A percentile compares a stretch with the other conserved stretches of the same genome.
These are phyloP conservation scores for Phialophora tarda DNA, from an alignment of 2,329 filamentous ascomycete species.

Conservation along the genomic window DNA sequence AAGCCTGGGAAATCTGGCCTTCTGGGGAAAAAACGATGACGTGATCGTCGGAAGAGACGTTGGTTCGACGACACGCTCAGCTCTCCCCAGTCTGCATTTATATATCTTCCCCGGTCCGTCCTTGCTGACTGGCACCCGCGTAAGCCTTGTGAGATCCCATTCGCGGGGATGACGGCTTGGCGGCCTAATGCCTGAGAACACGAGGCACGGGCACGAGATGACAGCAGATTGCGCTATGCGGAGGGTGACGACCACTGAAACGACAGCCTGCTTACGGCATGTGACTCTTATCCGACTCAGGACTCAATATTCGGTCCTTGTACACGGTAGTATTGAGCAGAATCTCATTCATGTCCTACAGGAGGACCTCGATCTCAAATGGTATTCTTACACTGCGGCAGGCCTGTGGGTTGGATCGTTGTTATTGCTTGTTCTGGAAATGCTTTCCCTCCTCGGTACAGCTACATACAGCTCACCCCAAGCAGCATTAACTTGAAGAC, in stretches of 20 bases:
- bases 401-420: neutral
- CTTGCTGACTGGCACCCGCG: neutral
- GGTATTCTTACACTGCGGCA: neutral
- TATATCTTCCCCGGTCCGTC: neutral
- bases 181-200: constrained; percentile 4
- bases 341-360: neutral
- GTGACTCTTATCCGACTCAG: neutral
- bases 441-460: neutral
- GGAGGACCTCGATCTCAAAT: neutral
- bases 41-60: neutral
- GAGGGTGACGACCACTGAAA: neutral
- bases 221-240: neutral
- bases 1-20: neutral
- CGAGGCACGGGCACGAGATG: neutral
- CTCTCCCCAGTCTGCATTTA: neutral
- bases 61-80: neutral
- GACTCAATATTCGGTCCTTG: neutral
- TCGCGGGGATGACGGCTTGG: neutral
- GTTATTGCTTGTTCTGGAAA: neutral
- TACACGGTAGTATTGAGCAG: too few species aligned
- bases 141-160: neutral
- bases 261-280: neutral
- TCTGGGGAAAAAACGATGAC: neutral
- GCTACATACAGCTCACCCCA: too few species aligned
- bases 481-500: neutral